Evolutionary conservation across 2,329 filamentous ascomycete species (phyloP).

Genomic region (Pseudogymnoascus sp.): DNA sequence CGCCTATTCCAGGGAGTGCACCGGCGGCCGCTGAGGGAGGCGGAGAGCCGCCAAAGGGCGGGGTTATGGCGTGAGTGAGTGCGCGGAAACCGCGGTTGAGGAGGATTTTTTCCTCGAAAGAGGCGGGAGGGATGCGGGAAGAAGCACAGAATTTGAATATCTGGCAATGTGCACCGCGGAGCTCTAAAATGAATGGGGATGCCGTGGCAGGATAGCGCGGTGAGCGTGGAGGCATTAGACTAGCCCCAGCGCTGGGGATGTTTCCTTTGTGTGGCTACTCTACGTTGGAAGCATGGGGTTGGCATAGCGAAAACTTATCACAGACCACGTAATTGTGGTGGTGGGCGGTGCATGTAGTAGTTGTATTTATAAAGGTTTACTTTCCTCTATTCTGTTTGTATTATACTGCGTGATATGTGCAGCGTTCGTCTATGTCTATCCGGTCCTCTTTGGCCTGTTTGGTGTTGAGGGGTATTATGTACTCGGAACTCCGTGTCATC

Average conservation of each 20-base stretch:
- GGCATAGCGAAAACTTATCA: background rate
- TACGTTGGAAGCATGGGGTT: background rate
- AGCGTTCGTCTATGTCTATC: background rate
- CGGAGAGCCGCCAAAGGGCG: conserved; percentile 6
- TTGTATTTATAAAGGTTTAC: conserved; percentile 3
- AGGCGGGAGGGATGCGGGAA: background rate
- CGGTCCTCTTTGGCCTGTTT: background rate
- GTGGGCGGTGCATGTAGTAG: background rate
- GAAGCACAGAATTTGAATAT: background rate
- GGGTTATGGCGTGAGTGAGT: conserved; percentile 10
- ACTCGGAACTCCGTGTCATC: background rate
- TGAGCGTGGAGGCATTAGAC: background rate
- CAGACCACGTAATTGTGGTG: background rate
- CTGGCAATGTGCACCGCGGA: background rate
- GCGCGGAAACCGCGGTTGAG: background rate
- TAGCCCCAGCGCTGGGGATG: background rate
- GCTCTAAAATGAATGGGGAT: background rate
- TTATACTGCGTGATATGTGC: background rate
- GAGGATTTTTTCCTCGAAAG: background rate
- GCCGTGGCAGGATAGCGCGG: background rate
- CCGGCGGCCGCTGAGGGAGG: background rate
- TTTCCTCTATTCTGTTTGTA: background rate
- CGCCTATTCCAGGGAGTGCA: conserved; percentile 9
- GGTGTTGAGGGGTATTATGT: background rate
- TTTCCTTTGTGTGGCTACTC: background rate